Evolutionary conservation across 768 basidiomycete species (phyloP).

Genomic region (Kwoniella europaea): DNA sequence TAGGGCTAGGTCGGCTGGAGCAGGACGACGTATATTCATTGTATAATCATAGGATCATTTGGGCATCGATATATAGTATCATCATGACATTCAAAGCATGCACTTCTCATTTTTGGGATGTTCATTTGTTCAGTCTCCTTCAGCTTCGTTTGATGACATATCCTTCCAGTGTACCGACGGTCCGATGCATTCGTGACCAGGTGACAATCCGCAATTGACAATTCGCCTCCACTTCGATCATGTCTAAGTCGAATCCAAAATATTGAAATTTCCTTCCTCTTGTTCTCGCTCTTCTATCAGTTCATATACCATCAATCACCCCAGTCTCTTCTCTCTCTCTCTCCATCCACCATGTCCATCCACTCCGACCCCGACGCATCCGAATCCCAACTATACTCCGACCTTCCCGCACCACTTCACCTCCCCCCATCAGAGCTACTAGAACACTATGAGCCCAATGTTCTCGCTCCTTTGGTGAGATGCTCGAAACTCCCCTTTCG

Average conservation of each 20-base stretch:
- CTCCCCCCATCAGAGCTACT: constrained; percentile 58
- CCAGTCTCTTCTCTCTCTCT: not conserved
- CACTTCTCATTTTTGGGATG: constrained; percentile 14
- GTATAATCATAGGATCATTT: constrained; percentile 11
- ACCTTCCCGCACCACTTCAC: constrained; percentile 41
- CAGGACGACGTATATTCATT: not conserved
- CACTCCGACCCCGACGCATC: constrained; percentile 14
- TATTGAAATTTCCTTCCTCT: not conserved
- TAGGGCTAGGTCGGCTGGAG: not conserved
- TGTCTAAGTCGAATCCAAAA: not conserved
- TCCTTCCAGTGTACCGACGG: too few relatives aligned
- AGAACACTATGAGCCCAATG: constrained; percentile 54
- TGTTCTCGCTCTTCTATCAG: not conserved
- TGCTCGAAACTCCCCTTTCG: constrained; percentile 63
- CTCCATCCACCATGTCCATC: not conserved
- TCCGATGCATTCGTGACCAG: too few relatives aligned
- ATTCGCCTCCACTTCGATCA: constrained; percentile 3
- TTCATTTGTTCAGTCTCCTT: too few relatives aligned
- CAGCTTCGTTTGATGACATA: too few relatives aligned
- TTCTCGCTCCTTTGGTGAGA: constrained; percentile 61
- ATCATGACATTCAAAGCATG: constrained; percentile 17
- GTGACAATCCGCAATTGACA: not conserved
- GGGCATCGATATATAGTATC: not conserved
- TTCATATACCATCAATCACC: not conserved
- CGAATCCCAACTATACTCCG: constrained; percentile 25